These are phyloP conservation scores for Linum lewisii DNA, from an alignment of 345 rosid species.

Conservation along the genomic window DNA sequence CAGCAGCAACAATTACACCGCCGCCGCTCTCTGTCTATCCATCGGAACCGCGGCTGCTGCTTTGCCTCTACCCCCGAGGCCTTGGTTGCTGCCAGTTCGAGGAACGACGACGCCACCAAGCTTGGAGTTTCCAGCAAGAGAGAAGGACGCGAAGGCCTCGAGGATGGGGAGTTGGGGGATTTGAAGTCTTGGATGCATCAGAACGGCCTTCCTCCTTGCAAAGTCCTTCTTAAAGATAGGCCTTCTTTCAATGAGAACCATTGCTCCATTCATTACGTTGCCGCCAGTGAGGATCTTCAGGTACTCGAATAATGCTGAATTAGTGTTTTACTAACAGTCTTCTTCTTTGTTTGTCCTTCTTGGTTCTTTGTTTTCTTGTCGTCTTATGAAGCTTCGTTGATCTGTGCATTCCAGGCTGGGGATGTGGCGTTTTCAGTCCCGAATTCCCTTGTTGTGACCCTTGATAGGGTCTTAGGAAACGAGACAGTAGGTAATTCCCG, in stretches of 20 bases:
- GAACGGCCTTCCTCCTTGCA: slow-evolving; percentile 85
- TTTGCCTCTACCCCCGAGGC: slow-evolving; percentile 57
- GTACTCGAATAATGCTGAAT: slow-evolving; percentile 15
- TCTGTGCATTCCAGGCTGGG: slow-evolving; percentile 17
- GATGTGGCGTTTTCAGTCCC: slow-evolving; percentile 88
- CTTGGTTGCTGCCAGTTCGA: slow-evolving; percentile 43
- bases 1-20: slow-evolving; percentile 6
- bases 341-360: not conserved
- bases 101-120: slow-evolving; percentile 27
- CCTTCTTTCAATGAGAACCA: slow-evolving; percentile 57
- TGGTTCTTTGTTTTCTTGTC: not conserved
- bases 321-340: not conserved
- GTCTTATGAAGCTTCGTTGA: not conserved
- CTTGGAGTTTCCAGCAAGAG: slow-evolving; percentile 34
- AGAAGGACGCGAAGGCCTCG: not conserved
- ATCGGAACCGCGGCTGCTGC: slow-evolving; percentile 27
- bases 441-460: slow-evolving; percentile 77
- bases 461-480: slow-evolving; percentile 91
- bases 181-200: slow-evolving; percentile 90
- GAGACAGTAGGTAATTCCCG: slow-evolving; percentile 65
- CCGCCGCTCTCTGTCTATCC: slow-evolving; percentile 19
- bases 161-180: slow-evolving; percentile 39
- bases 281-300: slow-evolving; percentile 87
- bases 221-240: slow-evolving; percentile 65
- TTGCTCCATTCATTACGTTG: slow-evolving; percentile 74